These are phyloP conservation scores for Fusarium albidum DNA, from an alignment of 2,329 filamentous ascomycete species.

Conservation along the genomic window DNA sequence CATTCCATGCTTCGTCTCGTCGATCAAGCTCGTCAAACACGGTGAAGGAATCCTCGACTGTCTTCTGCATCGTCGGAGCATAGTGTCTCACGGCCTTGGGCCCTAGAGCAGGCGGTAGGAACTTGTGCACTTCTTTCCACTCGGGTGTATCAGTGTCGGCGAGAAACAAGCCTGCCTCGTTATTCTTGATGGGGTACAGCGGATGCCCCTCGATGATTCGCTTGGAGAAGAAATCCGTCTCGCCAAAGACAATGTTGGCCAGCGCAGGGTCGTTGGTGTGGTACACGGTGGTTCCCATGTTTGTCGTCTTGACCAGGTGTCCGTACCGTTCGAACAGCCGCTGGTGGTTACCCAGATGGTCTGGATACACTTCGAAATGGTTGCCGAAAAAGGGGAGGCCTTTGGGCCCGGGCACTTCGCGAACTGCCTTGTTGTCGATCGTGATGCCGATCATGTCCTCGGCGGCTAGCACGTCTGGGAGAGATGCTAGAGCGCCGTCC, in stretches of 20 bases:
- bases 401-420: conserved; percentile 58
- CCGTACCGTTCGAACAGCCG: conserved; percentile 62
- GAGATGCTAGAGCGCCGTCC: conserved; percentile 41
- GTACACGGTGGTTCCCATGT: conserved; percentile 59
- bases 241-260: conserved; percentile 54
- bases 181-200: conserved; percentile 52
- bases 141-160: conserved; percentile 60
- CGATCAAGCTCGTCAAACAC: conserved; percentile 61
- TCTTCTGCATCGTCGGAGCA: conserved; percentile 64
- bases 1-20: conserved; percentile 55
- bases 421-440: conserved; percentile 58
- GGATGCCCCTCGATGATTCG: conserved; percentile 60
- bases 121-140: conserved; percentile 66
- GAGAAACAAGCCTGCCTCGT: conserved; percentile 54
- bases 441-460: conserved; percentile 51
- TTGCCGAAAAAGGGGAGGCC: conserved; percentile 60
- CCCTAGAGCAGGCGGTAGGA: conserved; percentile 64
- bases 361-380: conserved; percentile 63
- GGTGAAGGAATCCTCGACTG: conserved; percentile 58
- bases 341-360: conserved; percentile 65
- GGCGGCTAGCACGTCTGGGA: conserved; percentile 47
- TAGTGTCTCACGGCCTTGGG: conserved; percentile 70
- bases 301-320: conserved; percentile 59
- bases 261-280: conserved; percentile 60
- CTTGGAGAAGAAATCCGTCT: conserved; percentile 63